Evolutionary conservation across 768 basidiomycete genomes (phyloP).

Genomic region (Lentinula sp.): DNA sequence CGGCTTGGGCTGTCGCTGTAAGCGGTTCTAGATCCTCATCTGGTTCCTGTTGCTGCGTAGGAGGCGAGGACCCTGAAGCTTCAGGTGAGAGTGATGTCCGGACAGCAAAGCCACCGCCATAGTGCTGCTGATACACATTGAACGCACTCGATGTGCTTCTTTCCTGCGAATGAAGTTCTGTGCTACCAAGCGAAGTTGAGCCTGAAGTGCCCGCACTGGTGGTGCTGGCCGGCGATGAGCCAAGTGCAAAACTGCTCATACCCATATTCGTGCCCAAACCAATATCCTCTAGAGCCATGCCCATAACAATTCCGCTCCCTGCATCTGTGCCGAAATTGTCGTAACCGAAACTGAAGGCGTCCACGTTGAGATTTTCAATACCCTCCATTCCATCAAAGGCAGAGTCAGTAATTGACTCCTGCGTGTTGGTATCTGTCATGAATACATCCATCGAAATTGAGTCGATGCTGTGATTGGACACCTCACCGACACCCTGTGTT

Average conservation of each 20-base stretch:
- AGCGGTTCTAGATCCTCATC: background rate
- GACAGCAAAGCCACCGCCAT: background rate
- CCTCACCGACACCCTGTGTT: background rate
- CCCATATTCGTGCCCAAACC: background rate
- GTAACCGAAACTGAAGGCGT: conserved; percentile 1
- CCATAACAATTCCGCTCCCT: conserved; percentile 3
- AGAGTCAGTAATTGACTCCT: background rate
- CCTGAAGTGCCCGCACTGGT: background rate
- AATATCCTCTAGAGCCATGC: conserved; percentile 5
- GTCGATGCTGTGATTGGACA: background rate
- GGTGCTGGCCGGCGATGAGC: background rate
- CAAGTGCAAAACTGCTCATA: background rate
- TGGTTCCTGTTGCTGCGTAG: background rate
- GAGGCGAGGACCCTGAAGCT: background rate
- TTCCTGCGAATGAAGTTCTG: background rate
- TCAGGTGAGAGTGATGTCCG: conserved; percentile 1
- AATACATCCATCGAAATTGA: background rate
- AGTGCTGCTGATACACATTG: background rate
- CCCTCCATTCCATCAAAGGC: background rate
- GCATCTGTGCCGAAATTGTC: conserved; percentile 4
- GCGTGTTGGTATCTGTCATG: conserved; percentile 1
- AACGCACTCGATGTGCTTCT: background rate
- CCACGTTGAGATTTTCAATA: background rate
- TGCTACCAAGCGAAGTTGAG: background rate
- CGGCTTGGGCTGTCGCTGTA: conserved; percentile 3